Percentiles rank a stretch among this genome's conserved stretches.
Conservation (phyloP, 1,284 basidiomycete species). For the Ustilago cynodontis region DNA sequence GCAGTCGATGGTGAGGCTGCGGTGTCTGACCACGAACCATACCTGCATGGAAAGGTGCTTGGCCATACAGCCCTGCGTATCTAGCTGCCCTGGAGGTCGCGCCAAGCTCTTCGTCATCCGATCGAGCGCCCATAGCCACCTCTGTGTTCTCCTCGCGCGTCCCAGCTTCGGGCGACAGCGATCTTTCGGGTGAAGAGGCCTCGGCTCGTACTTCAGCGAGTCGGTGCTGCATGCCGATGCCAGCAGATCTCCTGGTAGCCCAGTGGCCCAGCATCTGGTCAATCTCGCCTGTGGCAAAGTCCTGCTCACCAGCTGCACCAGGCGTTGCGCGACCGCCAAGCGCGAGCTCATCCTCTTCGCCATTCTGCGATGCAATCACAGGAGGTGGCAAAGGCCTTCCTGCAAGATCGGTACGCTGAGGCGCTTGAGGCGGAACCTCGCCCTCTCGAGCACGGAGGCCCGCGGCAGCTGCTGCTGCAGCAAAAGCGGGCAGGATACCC, state of each 20-base stretch:
- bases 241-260: slow-evolving; percentile 37
- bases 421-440: slow-evolving; percentile 37
- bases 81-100: slow-evolving; percentile 76
- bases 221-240: slow-evolving; percentile 32
- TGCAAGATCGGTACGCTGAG: slow-evolving; percentile 57
- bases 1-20: slow-evolving; percentile 49
- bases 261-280: slow-evolving; percentile 62
- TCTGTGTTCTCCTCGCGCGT: slow-evolving; percentile 23
- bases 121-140: slow-evolving; percentile 36
- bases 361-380: slow-evolving; percentile 60
- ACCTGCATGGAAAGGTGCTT: slow-evolving; percentile 20
- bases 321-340: slow-evolving; percentile 55
- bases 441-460: slow-evolving; percentile 29
- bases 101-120: slow-evolving; percentile 45
- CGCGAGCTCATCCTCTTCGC: slow-evolving; percentile 51
- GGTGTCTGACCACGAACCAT: slow-evolving; percentile 39
- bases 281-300: slow-evolving; percentile 59
- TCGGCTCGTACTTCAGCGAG: slow-evolving; percentile 43
- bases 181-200: slow-evolving; percentile 37
- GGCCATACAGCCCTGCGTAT: slow-evolving; percentile 77
- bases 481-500: slow-evolving; percentile 40
- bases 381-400: slow-evolving; percentile 63
- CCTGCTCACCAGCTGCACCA: slow-evolving; percentile 44
- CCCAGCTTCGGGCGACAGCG: slow-evolving; percentile 38
- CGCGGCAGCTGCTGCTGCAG: slow-evolving; percentile 39